Base-by-base conservation (phyloP, 139 green algal species). In the Astrephomene gubernaculifera region DNA sequence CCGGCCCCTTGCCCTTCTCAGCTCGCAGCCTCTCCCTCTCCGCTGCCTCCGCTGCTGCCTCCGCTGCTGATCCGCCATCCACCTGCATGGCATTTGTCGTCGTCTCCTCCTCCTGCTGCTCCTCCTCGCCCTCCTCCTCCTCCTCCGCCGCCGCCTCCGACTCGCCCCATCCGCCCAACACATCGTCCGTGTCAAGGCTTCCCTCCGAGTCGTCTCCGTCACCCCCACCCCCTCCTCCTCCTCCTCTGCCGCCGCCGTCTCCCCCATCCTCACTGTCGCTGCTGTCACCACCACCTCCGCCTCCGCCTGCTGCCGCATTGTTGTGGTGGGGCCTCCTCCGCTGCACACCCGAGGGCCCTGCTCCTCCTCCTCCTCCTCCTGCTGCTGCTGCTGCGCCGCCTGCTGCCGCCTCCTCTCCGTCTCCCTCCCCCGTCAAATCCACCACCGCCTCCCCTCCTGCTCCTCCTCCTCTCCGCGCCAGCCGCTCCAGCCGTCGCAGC, bases 181-280 rank as follows among this genome's bases (percentile, higher is more conserved):
- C n/a, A 12, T 76, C 64, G 21, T n/a, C 63, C 63, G 79, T 85
- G 27, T 85, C 64, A 2, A 85, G 36, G 78, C 9, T 8, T 39
- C n/a, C 24, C 7, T 72, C 70, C 25, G 43, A 43, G 43, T 78
- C 72, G 72, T 14, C 44, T 27, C 44, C 43, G 71, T 10, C 45
- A 5, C 31, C 49, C 24, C 7, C 72, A 7, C 17, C 72, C 31
- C 17, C 21, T 2, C 24, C 52, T 4, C 25, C 73, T 0, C 1
- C 35, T 2, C 24, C 73, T 3, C 35, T 14, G 33, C 49, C 53
- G 31, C 10, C 45, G n/a, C 1, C 71, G 35, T 27, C 71, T 5
- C 6, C 49, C 7, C 0, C 45, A 1, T 49, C 31, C 3, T 19
- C 71, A 17, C 49, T 57, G 43, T 78, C 72, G 72, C 29, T n/a